Evolutionary conservation across 1,139 yeast species (phyloP), one percentile per base, ranked within the genome.

Genomic region (Groenewaldozyma auringiensis): DNA sequence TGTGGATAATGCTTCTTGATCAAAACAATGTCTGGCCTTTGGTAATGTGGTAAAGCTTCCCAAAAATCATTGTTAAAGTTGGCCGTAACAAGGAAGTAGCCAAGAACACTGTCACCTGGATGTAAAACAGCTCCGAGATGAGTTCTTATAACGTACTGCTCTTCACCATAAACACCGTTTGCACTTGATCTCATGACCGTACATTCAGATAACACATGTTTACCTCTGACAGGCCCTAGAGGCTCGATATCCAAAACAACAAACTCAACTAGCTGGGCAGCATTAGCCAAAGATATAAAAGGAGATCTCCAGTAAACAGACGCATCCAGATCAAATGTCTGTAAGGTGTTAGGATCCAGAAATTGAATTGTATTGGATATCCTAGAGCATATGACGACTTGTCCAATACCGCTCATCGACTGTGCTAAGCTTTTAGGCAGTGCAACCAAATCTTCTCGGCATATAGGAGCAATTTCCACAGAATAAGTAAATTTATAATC

Each of bases 31-130:
- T 92, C 97, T 13, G 96, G 94, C 9, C 63, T 53, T 48, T 71
- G 70, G 50, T 71, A 66, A n/a, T 66, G 66, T 53, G 81, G 81
- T 49, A 84, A 69, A 21, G 75, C 66, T 55, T 94, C 98, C 81
- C 88, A 94, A 49, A 87, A 71, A 16, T 82, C 94, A 48, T 85
- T 79, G 71, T 94, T 94, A 67, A 83, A 85, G 65, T 92, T 94
- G 47, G 96, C 74, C 61, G 86, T 88, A 38, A 80, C 72, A 49
- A 89, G 71, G 64, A 76, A 88, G 67, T 89, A 94, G 44, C 98
- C 98, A 76, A 88, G 70, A 38, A 81, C 95, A 14, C 94, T 83
- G 65, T 94, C 98, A 55, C 98, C 99, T 1, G 98, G 95, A 64
- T 92, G 97, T 58, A 94, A 73, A 57, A 94, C 78, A 52, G 83